Evolutionary conservation across 306 rosid species (phyloP).

Genomic region (Cucumis melo): DNA sequence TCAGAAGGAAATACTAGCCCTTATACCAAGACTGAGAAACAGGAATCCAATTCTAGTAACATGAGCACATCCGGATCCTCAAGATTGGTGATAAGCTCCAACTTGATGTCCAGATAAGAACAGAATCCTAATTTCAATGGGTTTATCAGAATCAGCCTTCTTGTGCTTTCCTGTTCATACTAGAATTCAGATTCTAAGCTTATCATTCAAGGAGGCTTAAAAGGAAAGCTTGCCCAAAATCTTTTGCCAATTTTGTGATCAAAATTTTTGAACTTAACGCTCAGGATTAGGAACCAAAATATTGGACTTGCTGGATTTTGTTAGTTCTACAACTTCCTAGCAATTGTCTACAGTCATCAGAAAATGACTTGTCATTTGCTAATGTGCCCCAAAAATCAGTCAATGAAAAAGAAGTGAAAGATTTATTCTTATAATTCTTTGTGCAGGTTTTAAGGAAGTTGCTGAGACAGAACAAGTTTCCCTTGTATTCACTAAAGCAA

Average conservation of each 20-base stretch:
- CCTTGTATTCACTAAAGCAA: not conserved
- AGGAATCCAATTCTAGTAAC: conserved; percentile 9
- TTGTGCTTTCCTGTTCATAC: conserved; percentile 9
- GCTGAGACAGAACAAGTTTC: not conserved
- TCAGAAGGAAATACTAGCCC: conserved; percentile 2
- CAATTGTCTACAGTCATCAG: conserved; percentile 25
- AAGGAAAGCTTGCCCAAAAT: not conserved
- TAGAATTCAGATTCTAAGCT: not conserved
- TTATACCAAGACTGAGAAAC: not conserved
- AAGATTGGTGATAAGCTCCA: conserved; percentile 6
- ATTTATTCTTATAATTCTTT: conserved; percentile 15
- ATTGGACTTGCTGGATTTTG: not conserved
- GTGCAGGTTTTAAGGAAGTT: conserved; percentile 27
- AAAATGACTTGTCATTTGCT: conserved; percentile 32
- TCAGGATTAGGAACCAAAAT: not conserved
- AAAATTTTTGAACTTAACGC: not conserved
- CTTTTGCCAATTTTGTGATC: not conserved
- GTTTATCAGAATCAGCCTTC: conserved; percentile 20
- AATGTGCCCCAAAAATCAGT: conserved; percentile 38
- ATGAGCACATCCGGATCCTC: conserved; percentile 3
- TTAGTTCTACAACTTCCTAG: not conserved
- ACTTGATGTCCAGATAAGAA: conserved; percentile 16
- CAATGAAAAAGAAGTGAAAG: conserved; percentile 31
- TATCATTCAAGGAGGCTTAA: conserved; percentile 14
- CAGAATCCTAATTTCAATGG: conserved; percentile 21